phyloP scores from a whole-genome alignment of 768 basidiomycete genomes.

The Russula sp. region DNA sequence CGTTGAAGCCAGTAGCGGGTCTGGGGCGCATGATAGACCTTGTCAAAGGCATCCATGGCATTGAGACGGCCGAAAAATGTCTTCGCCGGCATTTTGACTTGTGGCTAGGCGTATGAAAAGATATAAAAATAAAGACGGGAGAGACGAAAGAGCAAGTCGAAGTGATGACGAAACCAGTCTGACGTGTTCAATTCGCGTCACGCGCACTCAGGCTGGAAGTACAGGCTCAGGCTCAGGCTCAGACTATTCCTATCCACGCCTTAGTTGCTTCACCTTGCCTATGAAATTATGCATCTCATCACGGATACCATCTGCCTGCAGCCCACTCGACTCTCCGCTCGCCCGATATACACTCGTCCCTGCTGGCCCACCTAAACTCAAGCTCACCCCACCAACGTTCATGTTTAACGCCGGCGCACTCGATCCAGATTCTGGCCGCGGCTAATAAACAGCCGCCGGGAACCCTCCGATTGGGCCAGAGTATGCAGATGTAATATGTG shows the following conservation, averaged over 20 bases:
- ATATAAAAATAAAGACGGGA: neutral
- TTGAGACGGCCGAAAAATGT: slow-evolving; percentile 72
- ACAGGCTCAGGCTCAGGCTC: no score
- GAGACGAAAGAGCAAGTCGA: no score
- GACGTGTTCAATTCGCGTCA: no score
- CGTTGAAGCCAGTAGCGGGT: neutral
- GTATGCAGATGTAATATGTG: no score
- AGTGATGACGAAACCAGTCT: no score
- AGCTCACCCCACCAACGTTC: slow-evolving; percentile 87
- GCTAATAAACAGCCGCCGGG: slow-evolving; percentile 62
- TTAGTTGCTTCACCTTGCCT: slow-evolving; percentile 84
- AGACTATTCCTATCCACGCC: slow-evolving; percentile 73
- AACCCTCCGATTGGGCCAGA: no score
- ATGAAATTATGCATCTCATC: slow-evolving; percentile 85
- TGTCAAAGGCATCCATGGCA: slow-evolving; percentile 98
- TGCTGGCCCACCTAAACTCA: slow-evolving; percentile 81
- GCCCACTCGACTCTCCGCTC: slow-evolving; percentile 57
- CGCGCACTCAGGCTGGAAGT: no score
- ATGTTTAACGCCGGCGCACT: slow-evolving; percentile 80
- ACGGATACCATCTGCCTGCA: slow-evolving; percentile 82
- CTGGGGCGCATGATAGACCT: slow-evolving; percentile 48
- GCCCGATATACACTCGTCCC: slow-evolving; percentile 84
- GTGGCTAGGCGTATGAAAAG: neutral
- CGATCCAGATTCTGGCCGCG: slow-evolving; percentile 66
- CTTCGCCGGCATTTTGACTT: slow-evolving; percentile 55